Percentiles rank a stretch among this genome's conserved stretches.
These are phyloP conservation scores for Malus hybrid DNA, from an alignment of 331 rosid species.

Conservation along the genomic window DNA sequence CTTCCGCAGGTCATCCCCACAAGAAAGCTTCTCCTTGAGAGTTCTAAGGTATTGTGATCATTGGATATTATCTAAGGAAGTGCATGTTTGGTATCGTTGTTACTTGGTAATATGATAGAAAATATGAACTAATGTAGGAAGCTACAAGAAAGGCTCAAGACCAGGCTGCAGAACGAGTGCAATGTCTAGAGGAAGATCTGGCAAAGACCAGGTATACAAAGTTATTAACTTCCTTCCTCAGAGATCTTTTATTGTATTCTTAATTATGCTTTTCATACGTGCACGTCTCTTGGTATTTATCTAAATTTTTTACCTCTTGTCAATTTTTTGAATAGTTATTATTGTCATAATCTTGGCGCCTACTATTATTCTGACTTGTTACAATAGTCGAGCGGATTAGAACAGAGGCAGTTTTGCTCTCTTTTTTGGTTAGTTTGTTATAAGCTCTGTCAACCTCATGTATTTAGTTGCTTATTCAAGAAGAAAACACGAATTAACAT, in stretches of 20 bases:
- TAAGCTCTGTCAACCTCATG: neutral
- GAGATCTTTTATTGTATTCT: neutral
- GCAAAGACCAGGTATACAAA: constrained; percentile 54
- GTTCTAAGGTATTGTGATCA: constrained; percentile 51
- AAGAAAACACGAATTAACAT: too few species aligned
- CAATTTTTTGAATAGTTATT: neutral
- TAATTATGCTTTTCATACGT: neutral
- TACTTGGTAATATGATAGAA: neutral
- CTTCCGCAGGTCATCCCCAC: too few species aligned
- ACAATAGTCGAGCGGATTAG: neutral
- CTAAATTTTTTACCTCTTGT: neutral
- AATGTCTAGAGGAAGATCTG: constrained; percentile 76
- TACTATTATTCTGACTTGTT: neutral
- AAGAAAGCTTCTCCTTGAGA: constrained; percentile 35
- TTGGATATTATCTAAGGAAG: neutral
- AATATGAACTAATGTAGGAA: constrained; percentile 43
- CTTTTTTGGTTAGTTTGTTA: neutral
- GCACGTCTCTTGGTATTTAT: neutral
- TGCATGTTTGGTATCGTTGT: neutral
- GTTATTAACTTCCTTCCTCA: neutral
- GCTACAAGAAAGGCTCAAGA: constrained; percentile 49
- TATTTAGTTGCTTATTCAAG: neutral
- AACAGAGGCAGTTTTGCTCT: neutral
- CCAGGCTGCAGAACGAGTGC: constrained; percentile 56
- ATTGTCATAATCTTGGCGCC: neutral